A percentile compares a stretch with the other conserved stretches of the same genome.
Evolutionary conservation across 106 monocot genomes (phyloP).

Genomic region (Xerophyta viscosa): DNA sequence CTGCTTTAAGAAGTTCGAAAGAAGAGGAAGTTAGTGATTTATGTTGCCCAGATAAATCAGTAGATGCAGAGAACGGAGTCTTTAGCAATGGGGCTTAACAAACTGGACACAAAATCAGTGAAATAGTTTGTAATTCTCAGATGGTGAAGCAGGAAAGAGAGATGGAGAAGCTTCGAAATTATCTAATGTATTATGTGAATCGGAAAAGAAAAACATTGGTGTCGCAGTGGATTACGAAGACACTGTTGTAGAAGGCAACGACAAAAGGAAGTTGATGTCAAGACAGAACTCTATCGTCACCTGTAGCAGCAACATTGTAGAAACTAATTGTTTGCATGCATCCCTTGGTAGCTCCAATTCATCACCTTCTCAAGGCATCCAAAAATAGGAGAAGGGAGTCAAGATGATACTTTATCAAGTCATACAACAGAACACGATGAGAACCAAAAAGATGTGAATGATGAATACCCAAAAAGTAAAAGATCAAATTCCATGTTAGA

Average conservation of each 20-base stretch:
- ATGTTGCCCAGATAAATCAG: too few species aligned
- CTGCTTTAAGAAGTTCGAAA: constrained; percentile 5
- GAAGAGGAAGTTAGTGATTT: too few species aligned
- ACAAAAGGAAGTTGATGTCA: constrained; percentile 6
- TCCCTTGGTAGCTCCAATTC: constrained; percentile 18
- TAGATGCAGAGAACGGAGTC: too few species aligned
- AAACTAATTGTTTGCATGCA: constrained; percentile 6
- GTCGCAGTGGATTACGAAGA: neutral
- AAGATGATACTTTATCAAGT: constrained; percentile 52
- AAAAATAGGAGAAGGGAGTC: constrained; percentile 12
- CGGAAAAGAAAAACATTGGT: neutral
- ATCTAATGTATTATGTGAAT: too few species aligned
- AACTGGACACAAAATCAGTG: too few species aligned
- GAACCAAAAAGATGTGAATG: neutral
- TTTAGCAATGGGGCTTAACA: too few species aligned
- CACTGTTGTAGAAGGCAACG: neutral
- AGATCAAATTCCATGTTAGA: neutral
- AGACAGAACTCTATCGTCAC: neutral
- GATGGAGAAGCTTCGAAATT: too few species aligned
- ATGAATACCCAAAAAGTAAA: neutral
- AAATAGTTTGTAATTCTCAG: too few species aligned
- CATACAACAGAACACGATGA: constrained; percentile 15
- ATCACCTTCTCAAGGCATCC: neutral
- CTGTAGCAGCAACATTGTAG: constrained; percentile 7
- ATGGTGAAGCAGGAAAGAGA: too few species aligned